Evolutionary conservation across 805 yeast genomes (phyloP).

Genomic region (Torulaspora delbrueckii): DNA sequence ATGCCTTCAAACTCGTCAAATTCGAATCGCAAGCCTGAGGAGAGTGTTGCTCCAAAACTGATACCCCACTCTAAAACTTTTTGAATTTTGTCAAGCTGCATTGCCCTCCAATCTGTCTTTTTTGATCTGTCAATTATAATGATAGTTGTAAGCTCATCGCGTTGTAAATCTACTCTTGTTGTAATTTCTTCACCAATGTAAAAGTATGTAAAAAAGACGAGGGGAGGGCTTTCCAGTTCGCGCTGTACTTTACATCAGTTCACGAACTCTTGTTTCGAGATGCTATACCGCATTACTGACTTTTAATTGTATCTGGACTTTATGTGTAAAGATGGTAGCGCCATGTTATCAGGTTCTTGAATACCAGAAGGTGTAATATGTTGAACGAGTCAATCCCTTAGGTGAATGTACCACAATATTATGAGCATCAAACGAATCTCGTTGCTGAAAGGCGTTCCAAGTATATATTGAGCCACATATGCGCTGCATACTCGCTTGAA

Average conservation of each 20-base stretch:
- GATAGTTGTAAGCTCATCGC: neutral
- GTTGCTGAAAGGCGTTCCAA: neutral
- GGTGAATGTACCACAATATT: no score
- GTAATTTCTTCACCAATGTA: neutral
- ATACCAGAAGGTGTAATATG: no score
- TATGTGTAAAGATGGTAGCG: no score
- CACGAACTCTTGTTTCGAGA: no score
- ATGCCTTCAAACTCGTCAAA: constrained; percentile 36
- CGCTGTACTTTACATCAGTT: no score
- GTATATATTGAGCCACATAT: neutral
- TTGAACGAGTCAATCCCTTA: no score
- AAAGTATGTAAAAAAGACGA: neutral
- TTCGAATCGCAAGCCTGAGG: constrained; percentile 35
- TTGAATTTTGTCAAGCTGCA: constrained; percentile 2
- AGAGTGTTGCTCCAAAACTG: constrained; percentile 35
- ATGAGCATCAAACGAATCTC: no score
- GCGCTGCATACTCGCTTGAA: neutral
- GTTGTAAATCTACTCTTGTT: neutral
- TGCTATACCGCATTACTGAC: no score
- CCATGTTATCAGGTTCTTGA: no score
- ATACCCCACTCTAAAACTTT: constrained; percentile 37
- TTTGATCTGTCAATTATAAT: neutral
- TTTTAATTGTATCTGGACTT: no score
- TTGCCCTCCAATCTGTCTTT: neutral
- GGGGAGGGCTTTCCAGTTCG: no score